Conservation (phyloP, 1,284 basidiomycete species). For the Apiotrichum brassicae region DNA sequence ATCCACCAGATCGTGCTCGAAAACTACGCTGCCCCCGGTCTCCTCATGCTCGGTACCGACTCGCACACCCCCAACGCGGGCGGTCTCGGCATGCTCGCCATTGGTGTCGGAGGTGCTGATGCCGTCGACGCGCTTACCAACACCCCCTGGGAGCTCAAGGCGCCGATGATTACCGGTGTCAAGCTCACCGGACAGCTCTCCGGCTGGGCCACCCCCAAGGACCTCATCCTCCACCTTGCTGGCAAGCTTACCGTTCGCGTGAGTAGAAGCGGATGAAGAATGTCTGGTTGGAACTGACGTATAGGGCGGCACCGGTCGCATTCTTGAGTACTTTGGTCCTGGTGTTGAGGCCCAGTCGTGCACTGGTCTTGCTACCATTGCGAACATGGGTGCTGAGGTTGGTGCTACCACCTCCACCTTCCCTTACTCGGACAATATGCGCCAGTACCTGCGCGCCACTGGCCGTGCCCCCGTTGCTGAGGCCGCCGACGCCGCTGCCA, state of each 20-base stretch:
- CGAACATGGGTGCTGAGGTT: slow-evolving; percentile 99
- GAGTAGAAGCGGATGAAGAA: too few species aligned
- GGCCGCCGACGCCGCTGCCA: slow-evolving; percentile 69
- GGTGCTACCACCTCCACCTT: slow-evolving; percentile 98
- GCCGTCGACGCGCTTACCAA: slow-evolving; percentile 98
- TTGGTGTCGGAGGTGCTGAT: slow-evolving; percentile 98
- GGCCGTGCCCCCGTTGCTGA: slow-evolving; percentile 78
- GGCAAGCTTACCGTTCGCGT: slow-evolving; percentile 91
- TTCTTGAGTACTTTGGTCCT: slow-evolving; percentile 88
- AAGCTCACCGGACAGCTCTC: slow-evolving; percentile 90
- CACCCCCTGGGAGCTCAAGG: slow-evolving; percentile 98
- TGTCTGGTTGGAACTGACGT: too few species aligned
- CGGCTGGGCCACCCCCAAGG: slow-evolving; percentile 98
- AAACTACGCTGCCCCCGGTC: slow-evolving; percentile 98
- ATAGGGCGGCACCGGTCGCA: slow-evolving; percentile 83
- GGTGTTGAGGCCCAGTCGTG: slow-evolving; percentile 94
- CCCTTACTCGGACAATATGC: slow-evolving; percentile 97
- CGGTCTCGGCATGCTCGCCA: slow-evolving; percentile 97
- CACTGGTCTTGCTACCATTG: slow-evolving; percentile 96
- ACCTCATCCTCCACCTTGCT: slow-evolving; percentile 95
- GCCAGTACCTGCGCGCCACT: slow-evolving; percentile 86
- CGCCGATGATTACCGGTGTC: slow-evolving; percentile 97
- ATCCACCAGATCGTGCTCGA: slow-evolving; percentile 97
- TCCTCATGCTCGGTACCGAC: slow-evolving; percentile 99
- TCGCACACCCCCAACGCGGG: slow-evolving; percentile 99